phyloP scores from a whole-genome alignment of 805 yeast genomes.

The Nakazawaea laoshanensis region DNA sequence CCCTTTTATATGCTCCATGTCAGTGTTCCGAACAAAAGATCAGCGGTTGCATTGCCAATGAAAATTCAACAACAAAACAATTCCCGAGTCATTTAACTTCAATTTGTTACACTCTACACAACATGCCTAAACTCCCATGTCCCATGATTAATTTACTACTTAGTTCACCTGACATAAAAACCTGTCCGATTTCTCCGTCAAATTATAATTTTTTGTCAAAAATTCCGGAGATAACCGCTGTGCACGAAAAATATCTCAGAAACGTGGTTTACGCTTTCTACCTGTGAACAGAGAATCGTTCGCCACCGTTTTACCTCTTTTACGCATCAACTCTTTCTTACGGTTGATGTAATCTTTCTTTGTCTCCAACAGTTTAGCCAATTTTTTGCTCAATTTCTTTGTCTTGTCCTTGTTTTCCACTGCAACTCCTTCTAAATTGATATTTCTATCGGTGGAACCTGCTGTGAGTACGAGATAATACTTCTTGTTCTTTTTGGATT shows the following conservation, averaged over 20 bases:
- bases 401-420: constrained; percentile 54
- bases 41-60: too few species aligned
- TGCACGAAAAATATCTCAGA: constrained; percentile 32
- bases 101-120: too few species aligned
- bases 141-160: too few species aligned
- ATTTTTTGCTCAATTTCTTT: constrained; percentile 35
- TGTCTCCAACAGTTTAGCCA: constrained; percentile 53
- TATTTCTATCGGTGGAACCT: constrained; percentile 64
- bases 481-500: constrained; percentile 83
- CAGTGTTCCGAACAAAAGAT: too few species aligned
- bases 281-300: constrained; percentile 88
- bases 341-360: constrained; percentile 76
- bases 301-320: constrained; percentile 86
- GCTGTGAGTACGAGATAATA: constrained; percentile 87
- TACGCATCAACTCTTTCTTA: constrained; percentile 89
- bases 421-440: constrained; percentile 73
- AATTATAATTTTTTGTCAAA: too few species aligned
- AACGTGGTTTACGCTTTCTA: constrained; percentile 64
- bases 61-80: too few species aligned
- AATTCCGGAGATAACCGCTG: too few species aligned
- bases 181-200: too few species aligned
- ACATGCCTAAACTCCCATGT: too few species aligned
- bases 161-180: too few species aligned
- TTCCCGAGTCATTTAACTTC: too few species aligned
- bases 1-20: too few species aligned